Evolutionary conservation across 2,329 filamentous ascomycete genomes (phyloP).

Genomic region (Amauroascus niger): DNA sequence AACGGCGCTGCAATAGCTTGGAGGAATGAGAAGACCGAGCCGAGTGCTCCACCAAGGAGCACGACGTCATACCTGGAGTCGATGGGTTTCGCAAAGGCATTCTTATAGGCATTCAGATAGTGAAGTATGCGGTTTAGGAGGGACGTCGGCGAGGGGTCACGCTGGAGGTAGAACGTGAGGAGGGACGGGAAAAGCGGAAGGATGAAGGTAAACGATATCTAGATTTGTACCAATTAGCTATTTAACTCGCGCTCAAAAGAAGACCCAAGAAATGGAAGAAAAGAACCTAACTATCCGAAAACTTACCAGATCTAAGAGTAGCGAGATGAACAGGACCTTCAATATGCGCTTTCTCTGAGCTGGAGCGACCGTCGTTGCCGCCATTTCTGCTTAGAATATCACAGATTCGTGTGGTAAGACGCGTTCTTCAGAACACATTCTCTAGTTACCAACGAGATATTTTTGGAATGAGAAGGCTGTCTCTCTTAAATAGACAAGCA

Average conservation of each 20-base stretch:
- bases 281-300: neutral
- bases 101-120: slow-evolving; percentile 89
- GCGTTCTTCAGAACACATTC: no score
- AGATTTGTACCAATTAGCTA: neutral
- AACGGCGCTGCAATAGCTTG: slow-evolving; percentile 87
- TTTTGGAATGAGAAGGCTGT: no score
- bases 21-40: slow-evolving; percentile 84
- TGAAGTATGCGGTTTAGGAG: slow-evolving; percentile 68
- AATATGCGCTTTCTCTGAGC: slow-evolving; percentile 66
- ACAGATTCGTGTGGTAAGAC: no score
- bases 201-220: slow-evolving; percentile 99
- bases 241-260: neutral
- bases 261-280: neutral
- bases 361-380: slow-evolving; percentile 32
- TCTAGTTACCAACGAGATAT: no score
- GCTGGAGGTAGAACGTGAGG: slow-evolving; percentile 88
- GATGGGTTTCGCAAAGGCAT: slow-evolving; percentile 81
- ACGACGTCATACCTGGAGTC: slow-evolving; percentile 97
- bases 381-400: slow-evolving; percentile 23
- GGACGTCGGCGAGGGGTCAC: slow-evolving; percentile 55
- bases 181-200: slow-evolving; percentile 91
- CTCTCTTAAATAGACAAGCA: neutral
- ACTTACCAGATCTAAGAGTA: slow-evolving; percentile 78
- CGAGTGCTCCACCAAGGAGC: slow-evolving; percentile 81
- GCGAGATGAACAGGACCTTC: slow-evolving; percentile 75